phyloP scores from a whole-genome alignment of 179 eudicot species.

The Actinidia chinensis region DNA sequence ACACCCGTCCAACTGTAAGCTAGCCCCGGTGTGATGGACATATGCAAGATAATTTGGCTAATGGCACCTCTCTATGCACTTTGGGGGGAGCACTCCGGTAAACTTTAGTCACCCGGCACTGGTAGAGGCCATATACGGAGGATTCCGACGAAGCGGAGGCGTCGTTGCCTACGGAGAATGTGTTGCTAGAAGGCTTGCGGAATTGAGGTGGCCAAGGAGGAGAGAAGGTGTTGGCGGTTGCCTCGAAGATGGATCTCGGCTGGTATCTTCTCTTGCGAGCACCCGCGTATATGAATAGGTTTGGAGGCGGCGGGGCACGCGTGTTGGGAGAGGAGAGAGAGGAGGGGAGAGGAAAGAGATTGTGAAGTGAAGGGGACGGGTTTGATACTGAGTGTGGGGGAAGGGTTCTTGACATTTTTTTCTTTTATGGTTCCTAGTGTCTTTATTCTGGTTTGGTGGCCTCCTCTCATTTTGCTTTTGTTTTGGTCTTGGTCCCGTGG shows the following conservation, averaged over 20 bases:
- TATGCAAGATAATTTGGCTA: conserved; percentile 46
- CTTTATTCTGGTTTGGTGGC: neutral
- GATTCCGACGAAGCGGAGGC: conserved; percentile 19
- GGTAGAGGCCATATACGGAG: conserved; percentile 62
- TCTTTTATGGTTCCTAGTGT: neutral
- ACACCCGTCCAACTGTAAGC: conserved; percentile 65
- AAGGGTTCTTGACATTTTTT: conserved; percentile 28
- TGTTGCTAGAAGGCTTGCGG: conserved; percentile 50
- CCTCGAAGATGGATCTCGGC: conserved; percentile 51
- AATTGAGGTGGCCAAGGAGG: conserved; percentile 51
- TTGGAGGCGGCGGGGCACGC: conserved; percentile 6
- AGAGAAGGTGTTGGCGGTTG: conserved; percentile 55
- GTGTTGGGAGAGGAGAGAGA: conserved; percentile 19
- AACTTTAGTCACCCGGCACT: conserved; percentile 73
- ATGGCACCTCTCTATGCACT: conserved; percentile 49
- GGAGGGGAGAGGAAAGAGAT: neutral
- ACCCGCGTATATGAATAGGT: conserved; percentile 69
- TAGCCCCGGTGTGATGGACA: conserved; percentile 69
- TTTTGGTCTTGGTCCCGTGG: neutral
- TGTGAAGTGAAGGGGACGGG: neutral
- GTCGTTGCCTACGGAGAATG: conserved; percentile 39
- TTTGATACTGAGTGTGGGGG: conserved; percentile 17
- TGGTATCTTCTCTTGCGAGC: conserved; percentile 69
- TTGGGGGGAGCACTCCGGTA: conserved; percentile 48
- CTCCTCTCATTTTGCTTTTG: neutral